These are phyloP conservation scores for Fusarium sp. DNA, from an alignment of 2,329 filamentous ascomycete genomes.

Conservation along the genomic window DNA sequence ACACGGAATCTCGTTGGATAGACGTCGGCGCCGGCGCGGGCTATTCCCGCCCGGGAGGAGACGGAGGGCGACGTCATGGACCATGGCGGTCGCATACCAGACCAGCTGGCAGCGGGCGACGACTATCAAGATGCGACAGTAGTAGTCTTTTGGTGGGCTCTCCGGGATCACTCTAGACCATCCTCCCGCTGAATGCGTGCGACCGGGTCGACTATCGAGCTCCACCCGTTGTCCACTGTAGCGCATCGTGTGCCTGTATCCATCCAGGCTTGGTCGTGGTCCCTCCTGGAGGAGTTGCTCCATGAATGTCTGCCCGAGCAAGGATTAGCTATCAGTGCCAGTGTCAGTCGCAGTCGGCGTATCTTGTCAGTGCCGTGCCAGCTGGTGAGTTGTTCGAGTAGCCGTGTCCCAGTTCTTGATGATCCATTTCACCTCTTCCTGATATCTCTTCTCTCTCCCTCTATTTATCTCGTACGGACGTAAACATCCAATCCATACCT, in stretches of 20 bases:
- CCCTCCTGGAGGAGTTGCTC: conserved; percentile 28
- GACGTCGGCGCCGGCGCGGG: conserved; percentile 2
- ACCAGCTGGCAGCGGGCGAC: not conserved
- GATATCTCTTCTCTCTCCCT: not conserved
- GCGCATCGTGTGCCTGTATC: conserved; percentile 27
- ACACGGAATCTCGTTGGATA: conserved; percentile 6
- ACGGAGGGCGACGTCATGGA: conserved; percentile 6
- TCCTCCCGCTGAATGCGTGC: conserved; percentile 32
- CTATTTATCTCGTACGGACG: not conserved
- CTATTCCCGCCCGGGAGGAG: not conserved
- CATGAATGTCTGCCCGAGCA: conserved; percentile 12
- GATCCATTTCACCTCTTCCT: not conserved
- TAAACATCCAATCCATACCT: conserved; percentile 3
- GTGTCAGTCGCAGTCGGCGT: not conserved
- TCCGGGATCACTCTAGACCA: conserved; percentile 2
- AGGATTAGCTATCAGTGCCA: not conserved
- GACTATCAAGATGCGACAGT: not conserved
- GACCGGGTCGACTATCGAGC: conserved; percentile 29
- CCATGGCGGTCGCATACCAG: not conserved
- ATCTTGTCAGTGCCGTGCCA: not conserved
- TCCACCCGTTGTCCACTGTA: conserved; percentile 23
- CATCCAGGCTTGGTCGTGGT: conserved; percentile 32
- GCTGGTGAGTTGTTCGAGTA: not conserved
- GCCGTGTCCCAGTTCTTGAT: not conserved
- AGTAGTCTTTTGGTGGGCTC: not conserved